These are phyloP conservation scores for Ailanthus altissimus DNA, from an alignment of 345 rosid species.

Conservation along the genomic window DNA sequence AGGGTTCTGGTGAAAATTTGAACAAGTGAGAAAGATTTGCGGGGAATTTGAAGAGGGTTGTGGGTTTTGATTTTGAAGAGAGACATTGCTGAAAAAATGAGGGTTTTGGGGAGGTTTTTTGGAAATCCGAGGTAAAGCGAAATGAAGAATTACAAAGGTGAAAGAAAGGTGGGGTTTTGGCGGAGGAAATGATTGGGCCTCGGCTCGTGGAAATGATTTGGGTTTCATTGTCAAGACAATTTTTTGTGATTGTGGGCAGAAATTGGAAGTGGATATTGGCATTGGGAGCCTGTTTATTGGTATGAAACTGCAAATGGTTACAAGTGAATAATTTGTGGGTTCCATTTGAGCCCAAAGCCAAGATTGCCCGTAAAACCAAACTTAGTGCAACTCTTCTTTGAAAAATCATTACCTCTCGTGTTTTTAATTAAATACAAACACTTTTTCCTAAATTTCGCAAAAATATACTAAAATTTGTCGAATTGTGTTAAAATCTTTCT, in stretches of 20 bases:
- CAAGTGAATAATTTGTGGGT: too few species aligned
- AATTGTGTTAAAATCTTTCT: too few species aligned
- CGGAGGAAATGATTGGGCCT: background rate
- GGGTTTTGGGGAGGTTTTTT: slow-evolving; percentile 14
- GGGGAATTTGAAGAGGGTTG: slow-evolving; percentile 15
- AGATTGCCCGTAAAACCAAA: too few species aligned
- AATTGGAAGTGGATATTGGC: background rate
- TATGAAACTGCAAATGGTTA: slow-evolving; percentile 9
- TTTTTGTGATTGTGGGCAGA: background rate
- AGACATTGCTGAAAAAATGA: slow-evolving; percentile 21
- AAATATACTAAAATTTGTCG: too few species aligned
- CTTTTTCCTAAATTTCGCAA: too few species aligned
- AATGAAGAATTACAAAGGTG: too few species aligned
- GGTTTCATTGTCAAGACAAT: too few species aligned
- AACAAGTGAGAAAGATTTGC: slow-evolving; percentile 10
- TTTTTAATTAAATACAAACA: too few species aligned
- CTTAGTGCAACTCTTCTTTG: too few species aligned
- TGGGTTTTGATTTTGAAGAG: slow-evolving; percentile 32
- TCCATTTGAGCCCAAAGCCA: too few species aligned
- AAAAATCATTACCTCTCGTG: too few species aligned
- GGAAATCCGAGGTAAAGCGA: background rate
- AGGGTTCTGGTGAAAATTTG: slow-evolving; percentile 24
- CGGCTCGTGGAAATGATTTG: too few species aligned
- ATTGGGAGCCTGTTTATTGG: background rate
- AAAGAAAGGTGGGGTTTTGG: background rate